phyloP scores from a whole-genome alignment of 164 flowering plant species.

The Cinnamomum chago region DNA sequence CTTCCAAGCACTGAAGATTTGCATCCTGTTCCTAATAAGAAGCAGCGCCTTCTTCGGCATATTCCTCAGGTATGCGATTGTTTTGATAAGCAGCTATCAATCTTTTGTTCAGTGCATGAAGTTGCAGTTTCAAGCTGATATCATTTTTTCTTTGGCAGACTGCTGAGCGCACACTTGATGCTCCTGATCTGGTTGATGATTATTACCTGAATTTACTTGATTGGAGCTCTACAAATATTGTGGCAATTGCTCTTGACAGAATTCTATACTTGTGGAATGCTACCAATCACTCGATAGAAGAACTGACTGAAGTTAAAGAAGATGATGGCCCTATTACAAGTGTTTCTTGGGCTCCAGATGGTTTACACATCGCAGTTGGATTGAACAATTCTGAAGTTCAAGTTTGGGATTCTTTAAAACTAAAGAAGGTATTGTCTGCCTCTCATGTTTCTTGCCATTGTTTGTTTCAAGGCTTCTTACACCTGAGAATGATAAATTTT shows the following conservation, averaged over 20 bases:
- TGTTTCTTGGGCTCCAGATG: slow-evolving; percentile 43
- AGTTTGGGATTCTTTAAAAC: slow-evolving; percentile 46
- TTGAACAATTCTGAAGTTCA: slow-evolving; percentile 29
- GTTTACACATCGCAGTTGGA: slow-evolving; percentile 38
- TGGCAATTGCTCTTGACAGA: slow-evolving; percentile 44
- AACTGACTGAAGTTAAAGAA: slow-evolving; percentile 16
- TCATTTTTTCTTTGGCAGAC: slow-evolving; percentile 16
- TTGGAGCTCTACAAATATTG: slow-evolving; percentile 46
- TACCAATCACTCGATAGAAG: not conserved
- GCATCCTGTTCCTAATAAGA: not conserved
- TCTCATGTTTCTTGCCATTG: not conserved
- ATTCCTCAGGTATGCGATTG: slow-evolving; percentile 7
- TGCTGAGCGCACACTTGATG: slow-evolving; percentile 35
- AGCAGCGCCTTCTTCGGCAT: not conserved
- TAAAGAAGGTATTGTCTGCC: slow-evolving; percentile 25
- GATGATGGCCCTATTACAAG: slow-evolving; percentile 31
- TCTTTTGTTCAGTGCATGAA: not conserved
- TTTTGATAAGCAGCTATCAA: not conserved
- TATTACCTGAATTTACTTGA: slow-evolving; percentile 44
- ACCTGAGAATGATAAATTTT: not conserved
- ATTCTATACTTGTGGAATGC: slow-evolving; percentile 40
- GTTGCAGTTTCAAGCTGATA: not conserved
- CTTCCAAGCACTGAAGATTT: not conserved
- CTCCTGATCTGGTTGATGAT: slow-evolving; percentile 35
- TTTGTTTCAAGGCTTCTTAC: not conserved